Evolutionary conservation across 164 flowering plant genomes (phyloP).

Genomic region (Magnolia kwangsiensis): DNA sequence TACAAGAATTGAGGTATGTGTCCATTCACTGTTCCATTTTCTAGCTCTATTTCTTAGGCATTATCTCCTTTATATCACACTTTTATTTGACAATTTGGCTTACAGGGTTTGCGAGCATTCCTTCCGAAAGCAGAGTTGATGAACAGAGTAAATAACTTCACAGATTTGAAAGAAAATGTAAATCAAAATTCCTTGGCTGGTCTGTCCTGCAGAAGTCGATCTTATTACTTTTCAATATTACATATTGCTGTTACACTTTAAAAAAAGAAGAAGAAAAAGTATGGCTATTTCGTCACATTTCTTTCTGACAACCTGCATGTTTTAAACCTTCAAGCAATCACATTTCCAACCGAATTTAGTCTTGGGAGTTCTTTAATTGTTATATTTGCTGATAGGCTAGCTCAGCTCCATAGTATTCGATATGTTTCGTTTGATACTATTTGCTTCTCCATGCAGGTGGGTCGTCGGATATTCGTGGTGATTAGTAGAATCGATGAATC

Average conservation of each 20-base stretch:
- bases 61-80: neutral
- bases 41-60: neutral
- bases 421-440: neutral
- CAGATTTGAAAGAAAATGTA: conserved; percentile 87
- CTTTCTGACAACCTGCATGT: neutral
- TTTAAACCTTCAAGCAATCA: too few relatives aligned
- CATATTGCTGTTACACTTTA: neutral
- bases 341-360: too few relatives aligned
- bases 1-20: conserved; percentile 84
- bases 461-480: conserved; percentile 52
- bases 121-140: conserved; percentile 89
- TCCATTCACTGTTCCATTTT: neutral
- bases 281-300: neutral
- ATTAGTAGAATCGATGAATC: conserved; percentile 70
- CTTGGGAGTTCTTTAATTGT: neutral
- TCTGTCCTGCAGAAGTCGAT: neutral
- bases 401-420: neutral
- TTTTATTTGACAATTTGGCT: neutral
- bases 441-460: conserved; percentile 54
- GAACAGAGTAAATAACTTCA: conserved; percentile 57
- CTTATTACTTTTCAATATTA: neutral
- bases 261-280: too few relatives aligned
- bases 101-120: conserved; percentile 89
- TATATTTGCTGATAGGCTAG: neutral
- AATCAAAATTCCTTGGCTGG: conserved; percentile 12